A percentile compares a stretch with the other conserved stretches of the same genome.
phyloP scores from a whole-genome alignment of 225 moss, liverwort and hornwort genomes.

The Physcomitrellopsis africana region DNA sequence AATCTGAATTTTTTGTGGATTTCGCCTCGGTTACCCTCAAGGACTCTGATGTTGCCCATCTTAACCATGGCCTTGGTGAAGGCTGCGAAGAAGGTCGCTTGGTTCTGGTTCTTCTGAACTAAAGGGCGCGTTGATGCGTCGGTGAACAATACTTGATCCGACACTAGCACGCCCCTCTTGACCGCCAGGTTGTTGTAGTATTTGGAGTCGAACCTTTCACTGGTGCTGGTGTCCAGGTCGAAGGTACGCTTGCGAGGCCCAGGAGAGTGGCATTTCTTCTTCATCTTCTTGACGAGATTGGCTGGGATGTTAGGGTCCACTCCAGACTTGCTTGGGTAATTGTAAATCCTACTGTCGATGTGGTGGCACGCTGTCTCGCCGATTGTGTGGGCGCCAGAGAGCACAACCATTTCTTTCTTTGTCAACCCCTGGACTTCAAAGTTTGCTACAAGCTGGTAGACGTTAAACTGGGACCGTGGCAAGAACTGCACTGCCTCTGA shows the following conservation, averaged over 20 bases:
- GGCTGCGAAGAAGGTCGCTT: background rate
- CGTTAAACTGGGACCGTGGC: constrained; percentile 5
- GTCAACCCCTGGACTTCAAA: constrained; percentile 9
- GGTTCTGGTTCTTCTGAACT: background rate
- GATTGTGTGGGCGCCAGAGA: constrained; percentile 29
- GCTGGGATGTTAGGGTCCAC: background rate
- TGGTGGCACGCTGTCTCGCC: background rate
- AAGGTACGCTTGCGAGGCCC: background rate
- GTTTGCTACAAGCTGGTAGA: constrained; percentile 1
- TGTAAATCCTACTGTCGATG: constrained; percentile 22
- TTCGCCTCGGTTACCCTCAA: constrained; percentile 21
- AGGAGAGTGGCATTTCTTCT: background rate
- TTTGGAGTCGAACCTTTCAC: constrained; percentile 23
- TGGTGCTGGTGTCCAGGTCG: constrained; percentile 20
- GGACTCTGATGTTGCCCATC: constrained; percentile 29
- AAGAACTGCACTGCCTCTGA: background rate
- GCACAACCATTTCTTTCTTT: constrained; percentile 8
- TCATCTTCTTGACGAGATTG: background rate
- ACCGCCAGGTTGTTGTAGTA: constrained; percentile 33
- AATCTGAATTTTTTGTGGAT: constrained; percentile 23
- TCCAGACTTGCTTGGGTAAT: background rate
- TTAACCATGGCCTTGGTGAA: constrained; percentile 30
- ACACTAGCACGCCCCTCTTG: constrained; percentile 17
- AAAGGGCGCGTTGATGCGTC: constrained; percentile 6
- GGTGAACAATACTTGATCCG: constrained; percentile 29